phyloP scores from a whole-genome alignment of 208 protist genomes.

The Kentomonas sorsogonicus region DNA sequence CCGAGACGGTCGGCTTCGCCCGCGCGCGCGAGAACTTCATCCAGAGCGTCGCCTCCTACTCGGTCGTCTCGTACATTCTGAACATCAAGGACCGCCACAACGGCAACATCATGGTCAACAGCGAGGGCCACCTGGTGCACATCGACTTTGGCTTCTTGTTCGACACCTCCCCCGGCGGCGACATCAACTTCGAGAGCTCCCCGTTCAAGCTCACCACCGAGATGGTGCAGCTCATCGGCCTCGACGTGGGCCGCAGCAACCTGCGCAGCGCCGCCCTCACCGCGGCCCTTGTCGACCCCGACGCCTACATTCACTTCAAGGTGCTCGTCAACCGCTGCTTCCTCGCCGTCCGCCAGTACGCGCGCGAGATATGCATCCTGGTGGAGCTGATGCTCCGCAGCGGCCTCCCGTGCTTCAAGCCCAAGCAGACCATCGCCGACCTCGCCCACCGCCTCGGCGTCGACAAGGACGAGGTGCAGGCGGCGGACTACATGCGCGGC shows the following conservation, averaged over 20 bases:
- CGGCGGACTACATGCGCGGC: constrained; percentile 74
- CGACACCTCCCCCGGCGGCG: constrained; percentile 91
- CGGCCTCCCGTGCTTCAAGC: constrained; percentile 86
- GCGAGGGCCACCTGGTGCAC: constrained; percentile 92
- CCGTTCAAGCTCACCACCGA: constrained; percentile 92
- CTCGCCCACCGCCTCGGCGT: constrained; percentile 65
- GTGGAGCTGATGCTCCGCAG: constrained; percentile 86
- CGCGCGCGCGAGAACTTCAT: constrained; percentile 90
- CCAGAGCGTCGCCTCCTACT: constrained; percentile 90
- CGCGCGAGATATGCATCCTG: constrained; percentile 66
- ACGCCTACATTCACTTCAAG: constrained; percentile 81
- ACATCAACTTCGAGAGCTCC: constrained; percentile 93
- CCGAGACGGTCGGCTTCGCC: constrained; percentile 72
- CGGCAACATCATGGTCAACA: constrained; percentile 93
- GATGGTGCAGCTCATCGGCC: constrained; percentile 91
- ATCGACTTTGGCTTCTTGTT: constrained; percentile 98
- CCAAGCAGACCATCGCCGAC: constrained; percentile 68
- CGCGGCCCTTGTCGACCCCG: constrained; percentile 74
- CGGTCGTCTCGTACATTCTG: constrained; percentile 92
- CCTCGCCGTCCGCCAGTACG: constrained; percentile 82
- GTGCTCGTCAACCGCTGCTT: constrained; percentile 72
- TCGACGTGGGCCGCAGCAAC: constrained; percentile 50
- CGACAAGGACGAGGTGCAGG: constrained; percentile 67
- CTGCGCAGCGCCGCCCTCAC: constrained; percentile 49
- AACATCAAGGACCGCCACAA: constrained; percentile 95